Evolutionary conservation across 805 yeast genomes (phyloP).

Genomic region (Wickerhamiella allomyrinae): DNA sequence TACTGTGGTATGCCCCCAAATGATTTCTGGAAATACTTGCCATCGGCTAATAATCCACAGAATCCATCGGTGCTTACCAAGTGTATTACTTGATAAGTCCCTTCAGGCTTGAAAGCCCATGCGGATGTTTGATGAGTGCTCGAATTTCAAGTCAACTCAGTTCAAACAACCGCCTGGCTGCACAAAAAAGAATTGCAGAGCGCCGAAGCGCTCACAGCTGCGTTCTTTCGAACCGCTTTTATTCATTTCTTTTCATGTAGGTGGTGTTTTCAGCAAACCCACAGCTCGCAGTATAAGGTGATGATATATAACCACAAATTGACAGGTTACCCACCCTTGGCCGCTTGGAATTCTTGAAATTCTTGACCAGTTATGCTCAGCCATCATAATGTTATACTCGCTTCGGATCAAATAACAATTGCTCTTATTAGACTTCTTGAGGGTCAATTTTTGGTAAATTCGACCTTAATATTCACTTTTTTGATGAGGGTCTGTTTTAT

Average conservation of each 20-base stretch:
- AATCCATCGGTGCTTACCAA: slow-evolving; percentile 14
- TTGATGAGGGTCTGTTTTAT: too few species aligned
- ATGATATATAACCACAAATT: too few species aligned
- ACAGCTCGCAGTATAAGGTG: too few species aligned
- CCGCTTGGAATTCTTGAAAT: too few species aligned
- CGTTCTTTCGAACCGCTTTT: neutral
- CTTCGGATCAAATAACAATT: too few species aligned
- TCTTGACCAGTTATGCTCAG: too few species aligned
- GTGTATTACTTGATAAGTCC: neutral
- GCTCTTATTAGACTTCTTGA: too few species aligned
- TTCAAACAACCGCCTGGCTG: neutral
- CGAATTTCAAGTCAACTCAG: neutral
- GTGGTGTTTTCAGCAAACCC: neutral
- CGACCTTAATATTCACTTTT: too few species aligned
- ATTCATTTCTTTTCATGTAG: neutral
- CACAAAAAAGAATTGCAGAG: neutral
- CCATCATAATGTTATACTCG: too few species aligned
- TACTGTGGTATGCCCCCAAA: slow-evolving; percentile 14
- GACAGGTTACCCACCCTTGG: too few species aligned
- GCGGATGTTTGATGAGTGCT: neutral
- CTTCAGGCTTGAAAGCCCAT: neutral
- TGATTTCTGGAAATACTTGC: slow-evolving; percentile 18
- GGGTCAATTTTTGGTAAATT: too few species aligned
- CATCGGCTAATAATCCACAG: slow-evolving; percentile 22
- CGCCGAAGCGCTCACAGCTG: too few species aligned